Evolutionary conservation across 768 basidiomycete species (phyloP).

Genomic region (Hericium erinaceus): DNA sequence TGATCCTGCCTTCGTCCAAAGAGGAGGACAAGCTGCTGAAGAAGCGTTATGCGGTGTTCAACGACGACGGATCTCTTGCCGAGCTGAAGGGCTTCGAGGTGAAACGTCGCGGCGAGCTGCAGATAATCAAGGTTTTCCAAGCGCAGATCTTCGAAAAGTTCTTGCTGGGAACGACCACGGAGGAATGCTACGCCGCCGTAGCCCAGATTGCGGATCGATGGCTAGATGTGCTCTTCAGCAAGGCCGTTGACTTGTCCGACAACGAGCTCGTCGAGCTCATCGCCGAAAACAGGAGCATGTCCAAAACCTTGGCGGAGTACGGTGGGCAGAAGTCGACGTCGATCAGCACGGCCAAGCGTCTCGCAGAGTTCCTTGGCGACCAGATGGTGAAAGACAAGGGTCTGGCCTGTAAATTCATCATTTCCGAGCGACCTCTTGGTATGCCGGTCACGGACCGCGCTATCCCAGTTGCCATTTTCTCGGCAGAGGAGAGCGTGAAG

Average conservation of each 20-base stretch:
- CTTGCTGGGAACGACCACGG: slow-evolving; percentile 82
- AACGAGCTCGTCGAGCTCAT: slow-evolving; percentile 96
- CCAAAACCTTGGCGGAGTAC: slow-evolving; percentile 92
- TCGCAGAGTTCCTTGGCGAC: slow-evolving; percentile 94
- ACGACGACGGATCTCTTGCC: slow-evolving; percentile 94
- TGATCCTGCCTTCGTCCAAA: slow-evolving; percentile 98
- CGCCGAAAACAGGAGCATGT: slow-evolving; percentile 97
- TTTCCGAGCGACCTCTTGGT: slow-evolving; percentile 85
- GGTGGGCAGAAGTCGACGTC: slow-evolving; percentile 96
- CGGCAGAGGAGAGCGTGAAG: slow-evolving; percentile 88
- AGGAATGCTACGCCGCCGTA: slow-evolving; percentile 93
- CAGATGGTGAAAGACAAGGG: slow-evolving; percentile 99
- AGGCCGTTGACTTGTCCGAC: slow-evolving; percentile 75
- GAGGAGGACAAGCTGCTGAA: slow-evolving; percentile 98
- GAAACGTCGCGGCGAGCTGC: slow-evolving; percentile 93
- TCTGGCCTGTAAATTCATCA: slow-evolving; percentile 97
- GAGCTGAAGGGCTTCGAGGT: slow-evolving; percentile 99
- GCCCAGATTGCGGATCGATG: slow-evolving; percentile 92
- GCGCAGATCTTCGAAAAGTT: slow-evolving; percentile 98
- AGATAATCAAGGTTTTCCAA: slow-evolving; percentile 99
- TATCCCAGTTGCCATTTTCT: slow-evolving; percentile 95
- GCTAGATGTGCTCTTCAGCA: slow-evolving; percentile 90
- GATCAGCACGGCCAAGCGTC: slow-evolving; percentile 88
- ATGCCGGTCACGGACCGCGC: slow-evolving; percentile 97
- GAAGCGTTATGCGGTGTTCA: slow-evolving; percentile 98